Evolutionary conservation across 345 rosid genomes (phyloP), one percentile per base, ranked within the genome.

Genomic region (Nephelium lappaceum): DNA sequence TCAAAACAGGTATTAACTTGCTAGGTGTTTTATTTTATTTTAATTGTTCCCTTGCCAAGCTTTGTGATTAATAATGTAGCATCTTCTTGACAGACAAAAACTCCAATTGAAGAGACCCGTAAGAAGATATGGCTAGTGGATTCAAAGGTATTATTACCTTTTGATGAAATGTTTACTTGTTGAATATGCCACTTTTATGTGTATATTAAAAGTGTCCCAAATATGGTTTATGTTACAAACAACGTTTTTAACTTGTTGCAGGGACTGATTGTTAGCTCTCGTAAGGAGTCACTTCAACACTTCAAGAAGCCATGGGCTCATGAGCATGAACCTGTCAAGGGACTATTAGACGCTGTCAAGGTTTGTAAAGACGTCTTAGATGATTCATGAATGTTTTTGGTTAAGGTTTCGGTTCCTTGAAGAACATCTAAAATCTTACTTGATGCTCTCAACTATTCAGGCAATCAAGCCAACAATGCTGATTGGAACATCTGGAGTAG

Each of bases 221-320:
- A 47, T 14, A 57, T 4, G 27, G 8, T 36, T 74, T 45, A 24
- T 18, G 8, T 21, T 15, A 45, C 11, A 21, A 39, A 21, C 24
- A 16, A 57, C 1, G 12, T 39, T 31, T 82, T 67, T 42, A 71
- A 31, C 55, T 23, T 81, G 66, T 75, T 84, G 70, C 87, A 93
- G 98, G 99, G 98, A 77, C 83, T 96, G 80, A 90, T 96, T 67
- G 92, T 92, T 74, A 86, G 83, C 43, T 90, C 94, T 25, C 93
- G 98, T 5, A 84, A 79, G 72, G 92, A 91, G 77, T 89, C 94
- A 0, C 94, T 94, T 84, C 99, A 96, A 77, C 97, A 96, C 78
- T 96, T 94, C 82, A 92, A 96, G 91, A 80, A 89, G 91, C 97
- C 98, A 27, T 94, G 97, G 97, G 97, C 98, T 6, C 99, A 94